Base-by-base conservation (phyloP, 2,329 filamentous ascomycete genomes). In the Talaromyces verruculosus region DNA sequence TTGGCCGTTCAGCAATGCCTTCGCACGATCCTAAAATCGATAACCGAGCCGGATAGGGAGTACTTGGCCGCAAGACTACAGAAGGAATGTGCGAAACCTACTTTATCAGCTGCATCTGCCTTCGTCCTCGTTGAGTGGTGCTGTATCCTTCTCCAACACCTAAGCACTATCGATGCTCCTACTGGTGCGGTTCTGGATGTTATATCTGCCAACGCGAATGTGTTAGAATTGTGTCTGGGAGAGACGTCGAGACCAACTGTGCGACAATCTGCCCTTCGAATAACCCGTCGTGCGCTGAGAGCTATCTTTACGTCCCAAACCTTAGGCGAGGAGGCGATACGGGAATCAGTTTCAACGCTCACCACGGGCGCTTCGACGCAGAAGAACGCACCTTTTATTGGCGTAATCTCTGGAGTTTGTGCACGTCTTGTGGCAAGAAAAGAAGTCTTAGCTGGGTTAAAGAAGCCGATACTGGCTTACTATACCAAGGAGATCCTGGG, bases 61-160 rank as follows among this genome's bases (percentile, higher is more conserved):
- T 82, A 85, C 1, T 86, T 97, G 66, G 84, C 92, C 53, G 83
- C 84, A 51, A 85, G 85, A 60, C 78, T 97, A 67, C 87, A 89
- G 68, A 81, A 84, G 37, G 94, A 99, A 78, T 87, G 89, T 15
- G 84, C 86, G 68, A 97, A 96, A 77, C 81, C 85, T 19, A 89
- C 88, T 68, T 89, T 98, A 72, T 92, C 94, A 37, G 82, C 90
- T 17, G 87, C 85, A 51, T 96, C 88, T 78, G 91, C 93, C 5
- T 96, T 97, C 75, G 92, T 96, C 59, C 83, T 99, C 71, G 85
- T 95, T 15, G 92, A 97, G 77, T 99, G 94, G 94, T 92, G 89
- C 77, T 91, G 90, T 66, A 78, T 94, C 66, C 80, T 97, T 61
- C 85, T 97, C 71, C 88, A 93, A 72, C 84, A 89, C 66, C 83